Evolutionary conservation across 2,329 filamentous ascomycete genomes (phyloP), one percentile per base, ranked within the genome.

Genomic region (Trichoderma sp.): DNA sequence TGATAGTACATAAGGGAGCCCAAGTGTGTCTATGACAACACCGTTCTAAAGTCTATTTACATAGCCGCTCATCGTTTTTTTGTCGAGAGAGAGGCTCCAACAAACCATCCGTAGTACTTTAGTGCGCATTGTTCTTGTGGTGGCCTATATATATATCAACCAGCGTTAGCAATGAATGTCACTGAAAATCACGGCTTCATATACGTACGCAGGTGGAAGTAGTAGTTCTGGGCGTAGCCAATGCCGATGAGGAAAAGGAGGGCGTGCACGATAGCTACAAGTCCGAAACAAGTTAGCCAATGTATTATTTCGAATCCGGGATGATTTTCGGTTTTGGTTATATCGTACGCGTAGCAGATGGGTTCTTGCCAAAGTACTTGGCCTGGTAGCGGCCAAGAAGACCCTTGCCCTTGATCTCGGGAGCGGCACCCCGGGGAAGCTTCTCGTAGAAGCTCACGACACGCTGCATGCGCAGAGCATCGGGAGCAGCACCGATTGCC

Each of bases 111-210:
- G 64, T 67, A 67, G 61, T 70, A 69, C 55, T 79, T 86, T 96
- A 99, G 88, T 99, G 96, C 77, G 93, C 92, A 84, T 99, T 96
- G 92, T 99, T 98, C 92, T 99, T 99, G 92, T 98, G 95, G 89
- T 99, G 95, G 78, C 96, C 96, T 99, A 76, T 67, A 65, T 52
- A 76, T 67, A 65, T 53, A 10, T 68, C 69, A 66, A 11, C 24
- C 19, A 21, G 43, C 53, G 55, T 16, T 24, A 69, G 37, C 37
- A 13, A 31, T 49, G n/a, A 16, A 27, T 64, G 72, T 69, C 24
- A 27, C 21, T 24, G 24, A 31, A 13, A 37, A 31, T 7, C 49
- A n/a, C 37, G 24, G 68, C 68, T 89, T n/a, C 29, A 33, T 5
- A 19, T 52, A 59, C 93, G 83, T 90, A 99, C 96, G 93, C 79